Evolutionary conservation across 2,329 filamentous ascomycete species (phyloP).

Genomic region (Neonectria punicea): DNA sequence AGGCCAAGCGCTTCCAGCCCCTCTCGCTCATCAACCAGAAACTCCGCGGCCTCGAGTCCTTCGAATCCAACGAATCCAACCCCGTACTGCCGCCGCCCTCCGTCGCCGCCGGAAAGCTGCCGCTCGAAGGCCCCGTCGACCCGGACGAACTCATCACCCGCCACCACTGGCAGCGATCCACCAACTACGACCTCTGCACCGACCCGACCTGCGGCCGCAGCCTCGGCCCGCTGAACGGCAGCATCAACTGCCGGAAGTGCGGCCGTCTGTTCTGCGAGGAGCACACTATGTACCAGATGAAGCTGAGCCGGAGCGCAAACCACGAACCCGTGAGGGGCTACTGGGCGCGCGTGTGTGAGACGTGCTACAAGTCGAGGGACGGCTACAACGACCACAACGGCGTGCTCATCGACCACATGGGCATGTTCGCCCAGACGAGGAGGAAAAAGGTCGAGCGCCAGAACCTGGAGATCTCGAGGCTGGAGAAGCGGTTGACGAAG

Average conservation of each 20-base stretch:
- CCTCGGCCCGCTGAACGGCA: slow-evolving; percentile 82
- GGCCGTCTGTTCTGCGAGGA: slow-evolving; percentile 95
- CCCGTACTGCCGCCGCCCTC: slow-evolving; percentile 47
- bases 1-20: slow-evolving; percentile 92
- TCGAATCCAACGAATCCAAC: slow-evolving; percentile 85
- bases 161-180: slow-evolving; percentile 86
- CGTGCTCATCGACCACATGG: slow-evolving; percentile 75
- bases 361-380: slow-evolving; percentile 96
- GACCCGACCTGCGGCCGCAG: slow-evolving; percentile 87
- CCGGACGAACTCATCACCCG: slow-evolving; percentile 91
- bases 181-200: slow-evolving; percentile 81
- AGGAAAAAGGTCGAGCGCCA: slow-evolving; percentile 84
- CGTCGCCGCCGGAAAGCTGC: slow-evolving; percentile 52
- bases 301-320: slow-evolving; percentile 86
- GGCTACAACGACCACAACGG: slow-evolving; percentile 94
- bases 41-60: slow-evolving; percentile 89
- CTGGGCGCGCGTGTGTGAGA: slow-evolving; percentile 97
- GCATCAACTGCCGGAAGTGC: slow-evolving; percentile 92
- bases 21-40: slow-evolving; percentile 93
- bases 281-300: slow-evolving; percentile 99
- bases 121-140: slow-evolving; percentile 64
- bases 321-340: slow-evolving; percentile 91
- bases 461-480: slow-evolving; percentile 85
- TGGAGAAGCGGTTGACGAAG: slow-evolving; percentile 93
- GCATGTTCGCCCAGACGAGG: slow-evolving; percentile 76